Evolutionary conservation across 2,329 filamentous ascomycete species (phyloP), one percentile per base, ranked within the genome.

Genomic region (Chrysoporthe cubensis): DNA sequence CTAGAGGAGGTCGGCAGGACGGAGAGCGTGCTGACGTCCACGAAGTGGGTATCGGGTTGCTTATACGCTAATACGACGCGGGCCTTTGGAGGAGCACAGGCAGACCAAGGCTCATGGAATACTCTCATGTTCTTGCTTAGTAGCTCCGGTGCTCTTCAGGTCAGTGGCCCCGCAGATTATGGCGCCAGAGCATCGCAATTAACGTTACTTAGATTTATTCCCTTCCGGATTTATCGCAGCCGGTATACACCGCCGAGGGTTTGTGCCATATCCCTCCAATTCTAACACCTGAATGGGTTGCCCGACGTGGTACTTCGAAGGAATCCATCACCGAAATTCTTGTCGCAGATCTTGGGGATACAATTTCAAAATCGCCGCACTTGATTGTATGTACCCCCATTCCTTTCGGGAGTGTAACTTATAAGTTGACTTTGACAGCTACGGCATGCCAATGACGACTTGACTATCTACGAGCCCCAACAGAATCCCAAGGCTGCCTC

Each of bases 401-500:
- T 48, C 16, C 4, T 34, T 13, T 32, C 13, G n/a, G 3, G 26
- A 46, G 48, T 58, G 42, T 21, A 7, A 9, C 13, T n/a, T 43
- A 43, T 61, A 14, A 46, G 44, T 52, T 58, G 54, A 60, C 57
- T 8, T 8, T 46, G 32, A 26, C 71, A 94, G 91, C 82, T 94
- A 40, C 91, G 95, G 62, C 93, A 93, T 61, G 85, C 87, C 11
- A 90, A 88, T 68, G 91, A 97, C 71, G 94, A 98, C 75, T 81
- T 98, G 44, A 91, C 91, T 13, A 86, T 98, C 58, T 99, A 98
- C 76, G 89, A 96, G 76, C 94, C 95, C 1, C 91, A 93, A 72
- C 84, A 87, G 54, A 81, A 81, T 69, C 79, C 75, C 50, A 75
- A 74, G 40, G 77, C 77, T 66, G 76, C 74, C n/a, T 73, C 75